Conservation (phyloP, 768 basidiomycete genomes). For the Leccinum disarticulatum region DNA sequence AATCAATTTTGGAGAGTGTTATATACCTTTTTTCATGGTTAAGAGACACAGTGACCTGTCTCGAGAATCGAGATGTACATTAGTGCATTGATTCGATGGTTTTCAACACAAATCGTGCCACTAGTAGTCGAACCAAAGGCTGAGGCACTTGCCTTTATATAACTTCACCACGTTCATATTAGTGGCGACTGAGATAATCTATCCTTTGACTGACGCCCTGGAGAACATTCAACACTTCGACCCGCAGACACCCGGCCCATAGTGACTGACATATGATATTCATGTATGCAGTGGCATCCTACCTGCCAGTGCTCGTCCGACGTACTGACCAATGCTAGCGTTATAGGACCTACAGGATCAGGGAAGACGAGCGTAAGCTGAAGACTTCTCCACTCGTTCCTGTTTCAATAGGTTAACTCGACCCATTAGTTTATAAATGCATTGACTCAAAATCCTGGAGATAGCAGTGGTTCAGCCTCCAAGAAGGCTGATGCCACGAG, state of each 20-base stretch:
- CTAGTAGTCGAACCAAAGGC: not conserved
- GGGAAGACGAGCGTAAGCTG: slow-evolving; percentile 6
- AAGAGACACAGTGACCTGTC: not conserved
- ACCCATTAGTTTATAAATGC: slow-evolving; percentile 6
- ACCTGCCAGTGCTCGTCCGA: too few relatives aligned
- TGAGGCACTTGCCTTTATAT: not conserved
- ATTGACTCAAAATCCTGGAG: not conserved
- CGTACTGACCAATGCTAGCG: not conserved
- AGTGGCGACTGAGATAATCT: not conserved
- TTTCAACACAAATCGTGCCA: not conserved
- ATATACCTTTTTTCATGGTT: too few relatives aligned
- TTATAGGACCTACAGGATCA: slow-evolving; percentile 3
- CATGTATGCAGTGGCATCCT: not conserved
- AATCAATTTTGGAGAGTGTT: not conserved
- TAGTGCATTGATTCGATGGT: too few relatives aligned
- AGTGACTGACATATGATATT: not conserved
- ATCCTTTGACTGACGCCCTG: not conserved
- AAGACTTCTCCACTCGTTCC: not conserved
- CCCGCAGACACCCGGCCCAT: not conserved
- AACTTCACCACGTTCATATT: not conserved
- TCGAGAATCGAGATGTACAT: too few relatives aligned
- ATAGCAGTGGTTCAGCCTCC: not conserved
- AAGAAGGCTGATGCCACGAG: not conserved
- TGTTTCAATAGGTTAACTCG: not conserved
- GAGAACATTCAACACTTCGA: not conserved